A percentile compares a stretch with the other conserved stretches of the same genome.
phyloP scores from a whole-genome alignment of 805 yeast species.

The Kodamaea sagamina region DNA sequence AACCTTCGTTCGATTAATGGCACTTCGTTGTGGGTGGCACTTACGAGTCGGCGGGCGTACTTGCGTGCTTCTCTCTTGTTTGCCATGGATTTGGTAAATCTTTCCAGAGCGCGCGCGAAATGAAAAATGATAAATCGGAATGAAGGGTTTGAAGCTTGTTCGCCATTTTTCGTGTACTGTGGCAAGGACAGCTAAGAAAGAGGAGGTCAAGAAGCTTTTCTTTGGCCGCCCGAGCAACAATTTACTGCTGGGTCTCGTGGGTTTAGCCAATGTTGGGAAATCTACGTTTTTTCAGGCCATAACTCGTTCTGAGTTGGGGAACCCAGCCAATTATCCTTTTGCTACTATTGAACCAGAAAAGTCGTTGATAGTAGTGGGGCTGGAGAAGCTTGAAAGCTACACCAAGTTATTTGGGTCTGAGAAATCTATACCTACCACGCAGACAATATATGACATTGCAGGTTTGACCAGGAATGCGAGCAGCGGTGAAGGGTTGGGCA shows the following conservation, averaged over 20 bases:
- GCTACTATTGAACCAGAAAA: conserved; percentile 78
- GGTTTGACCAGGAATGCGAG: conserved; percentile 57
- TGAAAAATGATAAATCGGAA: background rate
- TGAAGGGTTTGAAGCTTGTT: background rate
- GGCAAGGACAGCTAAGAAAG: conserved; percentile 8
- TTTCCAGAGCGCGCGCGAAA: too few relatives aligned
- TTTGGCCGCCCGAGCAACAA: conserved; percentile 41
- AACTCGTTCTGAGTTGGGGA: conserved; percentile 59
- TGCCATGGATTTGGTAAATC: background rate
- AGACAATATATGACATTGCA: conserved; percentile 65
- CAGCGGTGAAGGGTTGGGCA: conserved; percentile 74
- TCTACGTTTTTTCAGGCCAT: conserved; percentile 53
- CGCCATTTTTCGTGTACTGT: conserved; percentile 6
- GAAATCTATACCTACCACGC: conserved; percentile 53
- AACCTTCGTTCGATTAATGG: too few relatives aligned
- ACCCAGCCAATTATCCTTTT: conserved; percentile 59
- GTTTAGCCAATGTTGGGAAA: conserved; percentile 61
- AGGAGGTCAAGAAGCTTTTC: conserved; percentile 14
- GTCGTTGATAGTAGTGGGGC: conserved; percentile 23
- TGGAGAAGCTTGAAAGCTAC: conserved; percentile 47
- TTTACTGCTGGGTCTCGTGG: conserved; percentile 48
- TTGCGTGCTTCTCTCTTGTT: background rate
- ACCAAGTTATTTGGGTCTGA: conserved; percentile 50
- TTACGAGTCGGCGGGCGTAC: background rate
- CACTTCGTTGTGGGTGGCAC: background rate